Percentiles rank a stretch among this genome's conserved stretches.
phyloP scores from a whole-genome alignment of 805 yeast species.

The Candida adriatica region DNA sequence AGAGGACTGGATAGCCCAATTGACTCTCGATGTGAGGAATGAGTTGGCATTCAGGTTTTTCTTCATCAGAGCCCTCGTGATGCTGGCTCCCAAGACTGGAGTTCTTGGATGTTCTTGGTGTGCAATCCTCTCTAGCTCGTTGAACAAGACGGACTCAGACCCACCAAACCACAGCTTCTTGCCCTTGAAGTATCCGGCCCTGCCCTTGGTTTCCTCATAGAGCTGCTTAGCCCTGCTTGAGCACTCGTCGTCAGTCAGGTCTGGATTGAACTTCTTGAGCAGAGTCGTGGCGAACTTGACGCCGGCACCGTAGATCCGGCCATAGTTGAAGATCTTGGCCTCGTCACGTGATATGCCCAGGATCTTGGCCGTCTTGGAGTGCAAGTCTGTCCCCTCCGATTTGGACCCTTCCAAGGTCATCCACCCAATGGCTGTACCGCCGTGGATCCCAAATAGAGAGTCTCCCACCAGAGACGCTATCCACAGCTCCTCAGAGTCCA shows the following conservation, averaged over 20 bases:
- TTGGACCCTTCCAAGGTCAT: conserved; percentile 98
- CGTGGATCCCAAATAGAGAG: conserved; percentile 81
- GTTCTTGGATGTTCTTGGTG: conserved; percentile 75
- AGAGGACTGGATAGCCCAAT: conserved; percentile 97
- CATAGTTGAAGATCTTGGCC: conserved; percentile 94
- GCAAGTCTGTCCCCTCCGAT: conserved; percentile 86
- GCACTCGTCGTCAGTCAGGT: conserved; percentile 61
- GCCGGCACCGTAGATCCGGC: conserved; percentile 98
- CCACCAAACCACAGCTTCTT: conserved; percentile 73
- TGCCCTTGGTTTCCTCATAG: conserved; percentile 83
- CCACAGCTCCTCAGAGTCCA: conserved; percentile 97
- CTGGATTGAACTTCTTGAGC: conserved; percentile 75
- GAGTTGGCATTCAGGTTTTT: conserved; percentile 56
- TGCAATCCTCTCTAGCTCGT: conserved; percentile 82
- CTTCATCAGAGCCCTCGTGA: conserved; percentile 73
- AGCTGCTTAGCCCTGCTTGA: conserved; percentile 52
- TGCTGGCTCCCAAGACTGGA: conserved; percentile 89
- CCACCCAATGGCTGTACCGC: conserved; percentile 97
- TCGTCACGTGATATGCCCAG: conserved; percentile 85
- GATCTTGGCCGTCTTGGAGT: conserved; percentile 87
- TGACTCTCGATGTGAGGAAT: conserved; percentile 83
- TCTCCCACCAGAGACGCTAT: conserved; percentile 95
- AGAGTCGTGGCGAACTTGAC: conserved; percentile 81
- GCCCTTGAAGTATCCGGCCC: conserved; percentile 25
- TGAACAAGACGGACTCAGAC: conserved; percentile 87